Percentiles rank a stretch among this genome's conserved stretches.
Evolutionary conservation across 306 rosid species (phyloP).

Genomic region (Quercus alba): DNA sequence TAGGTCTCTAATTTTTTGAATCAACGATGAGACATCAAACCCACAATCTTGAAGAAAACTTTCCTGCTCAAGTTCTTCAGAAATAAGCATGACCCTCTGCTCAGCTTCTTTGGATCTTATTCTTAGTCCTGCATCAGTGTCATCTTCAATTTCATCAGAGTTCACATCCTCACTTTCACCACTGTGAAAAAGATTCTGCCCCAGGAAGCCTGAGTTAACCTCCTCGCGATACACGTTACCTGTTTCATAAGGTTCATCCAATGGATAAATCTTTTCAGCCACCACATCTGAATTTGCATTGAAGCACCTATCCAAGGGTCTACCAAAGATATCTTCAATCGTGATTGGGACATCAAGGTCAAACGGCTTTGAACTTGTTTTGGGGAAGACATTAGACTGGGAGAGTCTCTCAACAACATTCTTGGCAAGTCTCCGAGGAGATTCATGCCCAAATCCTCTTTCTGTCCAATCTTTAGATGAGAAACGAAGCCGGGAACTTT

Average conservation of each 20-base stretch:
- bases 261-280: constrained; percentile 35
- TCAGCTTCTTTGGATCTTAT: constrained; percentile 73
- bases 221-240: constrained; percentile 39
- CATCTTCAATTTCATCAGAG: constrained; percentile 50
- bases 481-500: constrained; percentile 37
- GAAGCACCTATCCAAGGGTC: constrained; percentile 44
- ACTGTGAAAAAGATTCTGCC: constrained; percentile 18
- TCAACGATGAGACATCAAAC: constrained; percentile 55
- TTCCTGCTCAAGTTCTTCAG: constrained; percentile 65
- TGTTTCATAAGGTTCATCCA: constrained; percentile 45
- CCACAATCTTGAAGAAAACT: constrained; percentile 52
- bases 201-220: constrained; percentile 28
- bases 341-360: constrained; percentile 63
- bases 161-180: constrained; percentile 29
- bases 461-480: constrained; percentile 69
- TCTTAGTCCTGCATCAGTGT: constrained; percentile 51
- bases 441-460: constrained; percentile 65
- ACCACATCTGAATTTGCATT: constrained; percentile 47
- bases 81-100: constrained; percentile 65
- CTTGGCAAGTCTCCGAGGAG: constrained; percentile 82
- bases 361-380: constrained; percentile 40
- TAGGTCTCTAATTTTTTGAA: constrained; percentile 60
- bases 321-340: constrained; percentile 66
- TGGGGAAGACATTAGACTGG: constrained; percentile 47
- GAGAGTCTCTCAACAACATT: constrained; percentile 87